Evolutionary conservation across 129 eudicot genomes (phyloP), one percentile per base, ranked within the genome.

Genomic region (Arctium minus): DNA sequence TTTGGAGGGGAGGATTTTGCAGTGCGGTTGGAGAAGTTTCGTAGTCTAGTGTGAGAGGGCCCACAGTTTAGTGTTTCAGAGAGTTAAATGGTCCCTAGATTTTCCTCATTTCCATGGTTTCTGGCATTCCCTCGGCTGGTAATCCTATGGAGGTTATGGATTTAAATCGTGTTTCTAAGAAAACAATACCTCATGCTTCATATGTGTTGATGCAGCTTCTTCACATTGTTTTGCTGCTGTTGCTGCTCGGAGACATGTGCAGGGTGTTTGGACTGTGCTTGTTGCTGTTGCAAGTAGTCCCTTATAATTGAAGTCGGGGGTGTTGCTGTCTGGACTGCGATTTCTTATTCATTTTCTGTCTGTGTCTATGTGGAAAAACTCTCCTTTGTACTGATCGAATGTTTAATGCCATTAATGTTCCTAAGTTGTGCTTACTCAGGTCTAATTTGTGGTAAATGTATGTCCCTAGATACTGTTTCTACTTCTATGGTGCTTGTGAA

Each of bases 171-270:
- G 22, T 70, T 35, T 80, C 65, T 62, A 64, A 38, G 0, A 44
- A 42, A 74, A 12, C 4, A 22, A 8, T 64, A 6, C 22, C 39
- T 76, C 18, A 76, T 70, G 65, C 27, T 83, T 29, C 8, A 70
- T 29, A 48, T 17, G 6, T 67, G 48, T 85, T 78, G 39, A 15
- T 85, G 87, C 91, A 88, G 94, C 76, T 83, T 87, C 70, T 92
- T 88, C 83, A 80, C 92, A 22, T 4, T 87, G 87, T 92, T 88
- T 72, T 90, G 93, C 88, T 85, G 89, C 82, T 90, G 87, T 22
- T 90, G 89, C 73, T 90, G 91, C 79, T 86, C 74, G 6, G 85
- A 88, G 87, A 75, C 80, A 39, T 86, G 89, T 65, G 85, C 79
- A 69, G 79, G 91, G 42, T 90, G 91, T 68, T 72, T 88, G 88